Base-by-base conservation (phyloP, 2,329 filamentous ascomycete species). In the Epichloe scottii region DNA sequence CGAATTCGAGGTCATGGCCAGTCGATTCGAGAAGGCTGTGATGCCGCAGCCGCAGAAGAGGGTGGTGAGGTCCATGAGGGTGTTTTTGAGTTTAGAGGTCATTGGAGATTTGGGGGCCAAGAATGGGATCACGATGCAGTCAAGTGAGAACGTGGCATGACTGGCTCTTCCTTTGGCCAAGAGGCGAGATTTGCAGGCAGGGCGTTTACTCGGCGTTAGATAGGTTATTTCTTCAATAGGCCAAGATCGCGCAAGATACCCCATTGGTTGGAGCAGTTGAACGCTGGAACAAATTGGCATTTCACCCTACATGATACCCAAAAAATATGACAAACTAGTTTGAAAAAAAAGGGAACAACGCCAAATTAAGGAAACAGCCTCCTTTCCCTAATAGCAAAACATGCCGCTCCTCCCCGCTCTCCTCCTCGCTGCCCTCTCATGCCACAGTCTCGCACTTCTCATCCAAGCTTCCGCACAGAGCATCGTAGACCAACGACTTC, bases 1-100 rank as follows among this genome's bases (percentile, higher is more conserved):
- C 43, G 72, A 71, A 21, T 84, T 84, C 56, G 79, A 84, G 63
- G 64, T 70, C 11, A 77, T 79, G 71, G 71, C 74, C 53, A 75
- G 69, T n/a, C 71, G 76, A 2, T 77, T 82, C 54, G 73, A 78
- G 61, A 69, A 72, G 55, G 77, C 77, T 5, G 66, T 77, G 19
- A 63, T 74, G 57, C 72, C 73, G 30, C 69, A 60, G 40, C 65
- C 67, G n/a, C 68, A 71, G 21, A 63, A 71, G 54, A 69, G 71
- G 54, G 70, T 65, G 21, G 65, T 74, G 49, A 76, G 77, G 15
- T 73, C 79, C 40, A 68, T 87, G 71, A 78, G 75, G 54, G 67
- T 84, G 21, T 81, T 84, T 56, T 62, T 87, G 15, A 79, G 80
- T 0, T 63, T 68, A 26, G 64, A 65, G 14, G 66, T 76, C 12